A percentile compares a stretch with the other conserved stretches of the same genome.
phyloP scores from a whole-genome alignment of 768 basidiomycete genomes.

The Coprinellus micaceus region DNA sequence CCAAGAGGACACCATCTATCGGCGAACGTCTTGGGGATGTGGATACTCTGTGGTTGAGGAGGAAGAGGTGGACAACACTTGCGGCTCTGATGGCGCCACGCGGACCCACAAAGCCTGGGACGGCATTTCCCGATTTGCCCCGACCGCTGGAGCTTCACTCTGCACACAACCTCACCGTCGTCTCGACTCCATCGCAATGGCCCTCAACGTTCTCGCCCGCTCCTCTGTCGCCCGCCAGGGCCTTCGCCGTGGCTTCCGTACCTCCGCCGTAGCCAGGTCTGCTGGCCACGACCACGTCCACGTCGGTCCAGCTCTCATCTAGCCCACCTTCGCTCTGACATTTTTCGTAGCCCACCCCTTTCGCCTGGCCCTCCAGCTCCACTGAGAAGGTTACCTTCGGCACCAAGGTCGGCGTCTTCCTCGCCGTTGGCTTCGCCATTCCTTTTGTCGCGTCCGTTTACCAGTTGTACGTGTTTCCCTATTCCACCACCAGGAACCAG shows the following conservation, averaged over 20 bases:
- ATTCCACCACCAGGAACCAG: conserved; percentile 2
- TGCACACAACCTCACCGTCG: neutral
- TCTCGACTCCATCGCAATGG: conserved; percentile 26
- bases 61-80: too few species aligned
- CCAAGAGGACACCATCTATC: too few species aligned
- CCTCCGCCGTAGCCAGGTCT: conserved; percentile 36
- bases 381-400: conserved; percentile 50
- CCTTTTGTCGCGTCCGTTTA: conserved; percentile 60
- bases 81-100: too few species aligned
- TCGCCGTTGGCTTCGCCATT: conserved; percentile 58
- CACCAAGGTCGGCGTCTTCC: conserved; percentile 43
- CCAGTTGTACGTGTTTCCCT: conserved; percentile 54
- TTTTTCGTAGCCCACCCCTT: conserved; percentile 49
- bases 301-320: conserved; percentile 32
- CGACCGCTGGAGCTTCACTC: neutral
- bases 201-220: conserved; percentile 40
- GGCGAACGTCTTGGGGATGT: too few species aligned
- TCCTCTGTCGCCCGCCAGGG: conserved; percentile 35
- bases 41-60: too few species aligned
- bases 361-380: conserved; percentile 47
- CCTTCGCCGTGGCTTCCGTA: conserved; percentile 36
- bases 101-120: too few species aligned
- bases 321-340: conserved; percentile 1
- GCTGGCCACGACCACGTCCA: conserved; percentile 56
- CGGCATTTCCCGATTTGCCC: neutral